These are phyloP conservation scores for Ensete glaucum DNA, from an alignment of 176 grass and related monocot species.

Conservation along the genomic window DNA sequence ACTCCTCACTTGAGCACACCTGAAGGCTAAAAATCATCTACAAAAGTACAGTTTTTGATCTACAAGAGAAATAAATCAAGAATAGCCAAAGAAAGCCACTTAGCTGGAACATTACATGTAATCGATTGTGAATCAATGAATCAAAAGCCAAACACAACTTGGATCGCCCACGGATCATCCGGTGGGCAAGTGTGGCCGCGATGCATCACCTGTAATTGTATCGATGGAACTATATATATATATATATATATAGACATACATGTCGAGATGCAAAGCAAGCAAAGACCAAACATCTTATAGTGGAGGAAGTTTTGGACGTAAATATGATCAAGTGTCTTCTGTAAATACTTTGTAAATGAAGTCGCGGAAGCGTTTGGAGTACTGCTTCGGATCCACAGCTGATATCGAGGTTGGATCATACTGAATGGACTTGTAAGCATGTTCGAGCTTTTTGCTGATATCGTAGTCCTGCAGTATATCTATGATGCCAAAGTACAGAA, in stretches of 20 bases:
- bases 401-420: slow-evolving; percentile 80
- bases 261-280: not conserved
- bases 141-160: not conserved
- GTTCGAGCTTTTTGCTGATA: slow-evolving; percentile 86
- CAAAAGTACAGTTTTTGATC: not conserved
- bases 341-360: slow-evolving; percentile 63
- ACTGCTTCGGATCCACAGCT: slow-evolving; percentile 56
- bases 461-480: slow-evolving; percentile 91
- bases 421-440: slow-evolving; percentile 78
- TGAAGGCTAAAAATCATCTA: not conserved
- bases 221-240: not conserved
- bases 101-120: not conserved
- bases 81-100: not conserved
- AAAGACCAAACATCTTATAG: not conserved
- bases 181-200: not conserved
- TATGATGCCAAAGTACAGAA: slow-evolving; percentile 83
- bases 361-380: slow-evolving; percentile 74
- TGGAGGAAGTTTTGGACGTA: not conserved
- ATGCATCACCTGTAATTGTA: not conserved
- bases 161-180: not conserved
- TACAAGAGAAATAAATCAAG: not conserved
- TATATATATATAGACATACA: not conserved
- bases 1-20: not conserved
- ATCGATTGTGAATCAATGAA: not conserved
- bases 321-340: slow-evolving; percentile 31